Conservation (phyloP, 169 alveolate species). For the Babesia bovis region DNA sequence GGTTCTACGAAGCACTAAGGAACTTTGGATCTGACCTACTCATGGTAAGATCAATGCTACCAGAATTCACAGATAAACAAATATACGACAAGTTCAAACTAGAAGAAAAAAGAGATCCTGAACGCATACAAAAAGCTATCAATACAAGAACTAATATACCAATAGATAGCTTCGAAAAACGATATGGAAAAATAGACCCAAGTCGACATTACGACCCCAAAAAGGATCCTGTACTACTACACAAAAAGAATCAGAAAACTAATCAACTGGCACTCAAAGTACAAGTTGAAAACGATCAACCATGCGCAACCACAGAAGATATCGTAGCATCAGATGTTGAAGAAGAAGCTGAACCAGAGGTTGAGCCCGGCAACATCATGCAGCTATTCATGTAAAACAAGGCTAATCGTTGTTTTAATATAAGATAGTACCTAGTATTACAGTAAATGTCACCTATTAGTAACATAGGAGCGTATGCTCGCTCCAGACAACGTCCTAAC, state of each 20-base stretch:
- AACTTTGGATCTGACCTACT: slow-evolving; percentile 76
- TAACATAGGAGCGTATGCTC: too few relatives aligned
- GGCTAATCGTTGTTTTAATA: too few relatives aligned
- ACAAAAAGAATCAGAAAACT: slow-evolving; percentile 31
- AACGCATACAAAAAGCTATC: slow-evolving; percentile 64
- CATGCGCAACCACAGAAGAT: background rate
- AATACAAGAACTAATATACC: slow-evolving; percentile 62
- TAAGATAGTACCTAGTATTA: too few relatives aligned
- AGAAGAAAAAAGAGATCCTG: slow-evolving; percentile 73
- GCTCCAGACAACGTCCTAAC: background rate
- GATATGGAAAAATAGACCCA: slow-evolving; percentile 73
- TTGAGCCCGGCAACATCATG: slow-evolving; percentile 35
- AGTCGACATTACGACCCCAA: slow-evolving; percentile 63
- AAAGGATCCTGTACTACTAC: slow-evolving; percentile 62
- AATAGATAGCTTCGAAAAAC: slow-evolving; percentile 70
- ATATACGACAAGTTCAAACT: slow-evolving; percentile 74
- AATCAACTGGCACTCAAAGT: slow-evolving; percentile 5
- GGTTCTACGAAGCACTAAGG: slow-evolving; percentile 73
- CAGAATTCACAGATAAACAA: slow-evolving; percentile 74
- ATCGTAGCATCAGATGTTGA: background rate
- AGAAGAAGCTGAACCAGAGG: slow-evolving; percentile 11
- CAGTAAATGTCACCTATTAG: too few relatives aligned
- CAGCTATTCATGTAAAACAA: slow-evolving; percentile 46
- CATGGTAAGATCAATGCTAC: slow-evolving; percentile 73
- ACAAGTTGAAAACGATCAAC: slow-evolving; percentile 17